Evolutionary conservation across 306 rosid species (phyloP).

Genomic region (Sindora glabra): DNA sequence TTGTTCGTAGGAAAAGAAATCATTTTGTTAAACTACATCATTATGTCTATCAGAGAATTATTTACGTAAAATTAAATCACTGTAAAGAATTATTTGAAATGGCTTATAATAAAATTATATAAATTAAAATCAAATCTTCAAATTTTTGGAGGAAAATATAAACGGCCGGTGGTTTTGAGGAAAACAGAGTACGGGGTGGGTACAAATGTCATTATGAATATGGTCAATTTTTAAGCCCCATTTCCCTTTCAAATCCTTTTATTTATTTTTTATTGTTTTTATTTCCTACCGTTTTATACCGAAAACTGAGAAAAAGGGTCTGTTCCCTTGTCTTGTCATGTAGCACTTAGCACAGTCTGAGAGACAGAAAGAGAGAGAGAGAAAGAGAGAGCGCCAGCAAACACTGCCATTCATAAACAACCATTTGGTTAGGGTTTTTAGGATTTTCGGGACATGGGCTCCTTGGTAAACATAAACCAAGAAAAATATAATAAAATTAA

Average conservation of each 20-base stretch:
- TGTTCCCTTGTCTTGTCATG: conserved; percentile 68
- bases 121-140: too few species aligned
- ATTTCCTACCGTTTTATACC: conserved; percentile 38
- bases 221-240: not conserved
- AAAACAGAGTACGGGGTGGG: not conserved
- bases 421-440: conserved; percentile 41
- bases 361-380: conserved; percentile 11
- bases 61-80: too few species aligned
- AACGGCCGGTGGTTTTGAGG: too few species aligned
- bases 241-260: conserved; percentile 19
- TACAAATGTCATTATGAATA: conserved; percentile 3
- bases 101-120: too few species aligned
- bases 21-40: too few species aligned
- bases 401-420: conserved; percentile 27
- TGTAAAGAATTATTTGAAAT: too few species aligned
- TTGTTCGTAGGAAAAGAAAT: too few species aligned
- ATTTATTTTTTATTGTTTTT: too few species aligned
- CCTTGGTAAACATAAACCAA: conserved; percentile 17
- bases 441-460: conserved; percentile 58
- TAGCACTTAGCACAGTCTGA: conserved; percentile 37
- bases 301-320: conserved; percentile 54
- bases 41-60: too few species aligned
- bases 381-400: conserved; percentile 26
- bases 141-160: too few species aligned
- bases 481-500: conserved; percentile 6